Evolutionary conservation across 2,329 filamentous ascomycete species (phyloP).

Genomic region (Xylaria sp.): DNA sequence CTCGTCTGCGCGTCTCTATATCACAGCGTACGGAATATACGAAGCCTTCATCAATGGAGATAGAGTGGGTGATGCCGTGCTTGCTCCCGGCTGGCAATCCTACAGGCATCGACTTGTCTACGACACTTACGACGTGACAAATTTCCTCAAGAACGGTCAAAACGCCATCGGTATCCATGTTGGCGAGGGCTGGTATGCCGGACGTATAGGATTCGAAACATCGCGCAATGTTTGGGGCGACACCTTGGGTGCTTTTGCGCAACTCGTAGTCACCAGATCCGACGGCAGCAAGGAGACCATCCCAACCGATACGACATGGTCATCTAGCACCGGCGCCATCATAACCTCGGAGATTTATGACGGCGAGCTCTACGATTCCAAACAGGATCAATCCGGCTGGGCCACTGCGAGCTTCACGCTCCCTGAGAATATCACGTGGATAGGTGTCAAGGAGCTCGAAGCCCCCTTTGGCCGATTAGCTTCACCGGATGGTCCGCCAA

Average conservation of each 20-base stretch:
- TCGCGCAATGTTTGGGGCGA: slow-evolving; percentile 32
- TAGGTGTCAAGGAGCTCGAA: slow-evolving; percentile 22
- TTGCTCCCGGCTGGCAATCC: slow-evolving; percentile 49
- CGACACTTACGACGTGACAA: slow-evolving; percentile 47
- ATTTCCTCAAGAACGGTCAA: slow-evolving; percentile 32
- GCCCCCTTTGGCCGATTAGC: slow-evolving; percentile 24
- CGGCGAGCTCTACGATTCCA: slow-evolving; percentile 32
- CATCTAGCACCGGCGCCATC: slow-evolving; percentile 24
- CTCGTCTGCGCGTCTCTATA: slow-evolving; percentile 40
- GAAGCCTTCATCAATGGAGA: slow-evolving; percentile 43
- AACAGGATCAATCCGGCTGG: slow-evolving; percentile 26
- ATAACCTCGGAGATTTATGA: slow-evolving; percentile 28
- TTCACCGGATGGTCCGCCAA: slow-evolving; percentile 32
- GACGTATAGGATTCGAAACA: slow-evolving; percentile 33
- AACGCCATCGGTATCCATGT: slow-evolving; percentile 44
- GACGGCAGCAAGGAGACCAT: slow-evolving; percentile 22
- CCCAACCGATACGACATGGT: slow-evolving; percentile 32
- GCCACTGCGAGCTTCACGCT: slow-evolving; percentile 18
- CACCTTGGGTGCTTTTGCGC: slow-evolving; percentile 29
- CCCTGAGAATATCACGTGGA: slow-evolving; percentile 34
- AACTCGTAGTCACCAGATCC: slow-evolving; percentile 25
- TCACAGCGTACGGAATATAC: slow-evolving; percentile 43
- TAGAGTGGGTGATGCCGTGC: slow-evolving; percentile 35
- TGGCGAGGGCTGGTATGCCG: slow-evolving; percentile 48
- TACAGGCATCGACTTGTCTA: slow-evolving; percentile 49